Evolutionary conservation across 2,329 filamentous ascomycete species (phyloP).

Genomic region (Plenodomus tracheiphilus): DNA sequence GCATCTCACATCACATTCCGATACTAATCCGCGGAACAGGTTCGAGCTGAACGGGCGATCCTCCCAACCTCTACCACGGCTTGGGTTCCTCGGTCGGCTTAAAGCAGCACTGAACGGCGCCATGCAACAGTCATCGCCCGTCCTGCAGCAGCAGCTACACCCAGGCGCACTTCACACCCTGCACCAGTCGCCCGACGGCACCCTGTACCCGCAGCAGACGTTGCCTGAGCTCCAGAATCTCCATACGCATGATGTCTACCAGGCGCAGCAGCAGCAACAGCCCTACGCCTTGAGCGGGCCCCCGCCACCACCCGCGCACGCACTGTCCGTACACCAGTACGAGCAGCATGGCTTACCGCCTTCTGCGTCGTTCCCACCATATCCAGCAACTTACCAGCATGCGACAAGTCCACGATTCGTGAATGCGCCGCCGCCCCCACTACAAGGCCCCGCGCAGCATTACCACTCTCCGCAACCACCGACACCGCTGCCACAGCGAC

Average conservation of each 20-base stretch:
- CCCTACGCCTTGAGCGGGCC: conserved; percentile 20
- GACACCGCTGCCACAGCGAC: conserved; percentile 13
- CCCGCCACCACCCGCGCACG: conserved; percentile 23
- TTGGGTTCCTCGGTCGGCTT: conserved; percentile 10
- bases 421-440: conserved; percentile 18
- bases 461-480: conserved; percentile 19
- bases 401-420: conserved; percentile 29
- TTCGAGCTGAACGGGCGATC: neutral
- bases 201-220: conserved; percentile 22
- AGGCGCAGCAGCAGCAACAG: conserved; percentile 3
- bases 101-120: conserved; percentile 31
- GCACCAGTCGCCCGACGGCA: conserved; percentile 33
- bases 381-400: conserved; percentile 29
- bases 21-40: conserved; percentile 1
- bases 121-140: conserved; percentile 24
- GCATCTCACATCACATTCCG: neutral
- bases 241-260: conserved; percentile 35
- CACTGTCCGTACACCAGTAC: conserved; percentile 30
- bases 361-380: conserved; percentile 24
- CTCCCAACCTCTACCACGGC: neutral
- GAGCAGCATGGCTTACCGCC: conserved; percentile 37
- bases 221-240: conserved; percentile 47
- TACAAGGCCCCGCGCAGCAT: conserved; percentile 20
- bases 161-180: conserved; percentile 31
- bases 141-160: conserved; percentile 28